Evolutionary conservation across 306 rosid species (phyloP).

Genomic region (Pterocarpus macrocarpus): DNA sequence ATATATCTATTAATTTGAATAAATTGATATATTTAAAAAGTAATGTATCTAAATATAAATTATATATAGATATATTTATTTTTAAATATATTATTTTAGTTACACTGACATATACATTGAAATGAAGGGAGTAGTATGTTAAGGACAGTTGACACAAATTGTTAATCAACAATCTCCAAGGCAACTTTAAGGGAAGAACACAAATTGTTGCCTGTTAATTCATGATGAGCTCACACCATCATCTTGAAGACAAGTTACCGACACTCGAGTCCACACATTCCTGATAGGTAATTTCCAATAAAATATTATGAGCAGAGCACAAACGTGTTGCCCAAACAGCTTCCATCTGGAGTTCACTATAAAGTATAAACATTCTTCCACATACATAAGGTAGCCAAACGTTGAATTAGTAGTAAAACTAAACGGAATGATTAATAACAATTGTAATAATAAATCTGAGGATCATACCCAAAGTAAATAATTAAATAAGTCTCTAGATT

Average conservation of each 20-base stretch:
- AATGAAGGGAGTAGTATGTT: no score
- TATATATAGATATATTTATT: no score
- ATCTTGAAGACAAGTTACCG: not conserved
- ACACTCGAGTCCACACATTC: not conserved
- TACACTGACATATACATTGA: no score
- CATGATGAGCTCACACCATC: not conserved
- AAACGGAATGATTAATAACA: not conserved
- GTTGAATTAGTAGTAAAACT: not conserved
- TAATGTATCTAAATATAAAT: no score
- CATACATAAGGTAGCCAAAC: not conserved
- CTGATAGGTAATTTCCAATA: not conserved
- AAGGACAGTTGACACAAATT: no score
- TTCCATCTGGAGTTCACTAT: not conserved
- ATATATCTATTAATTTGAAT: no score
- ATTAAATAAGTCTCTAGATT: conserved; percentile 31
- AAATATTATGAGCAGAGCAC: not conserved
- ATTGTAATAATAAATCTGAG: conserved; percentile 10
- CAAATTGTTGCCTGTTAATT: no score
- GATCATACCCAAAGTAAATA: conserved; percentile 12
- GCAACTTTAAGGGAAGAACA: no score
- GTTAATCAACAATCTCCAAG: no score
- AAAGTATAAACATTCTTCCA: not conserved
- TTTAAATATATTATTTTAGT: no score
- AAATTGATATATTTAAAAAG: no score
- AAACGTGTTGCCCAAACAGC: not conserved